Evolutionary conservation across 257 asterid species (phyloP).

Genomic region (Jaltomata sinuosa): DNA sequence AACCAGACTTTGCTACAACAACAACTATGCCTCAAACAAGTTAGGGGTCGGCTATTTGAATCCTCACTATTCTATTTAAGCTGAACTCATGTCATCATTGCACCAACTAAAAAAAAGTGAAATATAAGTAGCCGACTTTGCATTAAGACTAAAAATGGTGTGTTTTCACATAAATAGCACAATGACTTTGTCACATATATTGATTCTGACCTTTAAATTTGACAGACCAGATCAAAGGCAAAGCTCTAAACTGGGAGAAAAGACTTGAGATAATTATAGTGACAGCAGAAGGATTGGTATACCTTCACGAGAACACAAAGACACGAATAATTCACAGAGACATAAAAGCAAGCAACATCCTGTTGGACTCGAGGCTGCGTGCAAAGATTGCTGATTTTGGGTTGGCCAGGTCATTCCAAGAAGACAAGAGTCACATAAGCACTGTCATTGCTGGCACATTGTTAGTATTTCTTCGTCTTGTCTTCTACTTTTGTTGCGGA

Average conservation of each 20-base stretch:
- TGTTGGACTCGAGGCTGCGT: constrained; percentile 23
- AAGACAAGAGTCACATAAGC: constrained; percentile 39
- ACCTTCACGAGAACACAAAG: constrained; percentile 32
- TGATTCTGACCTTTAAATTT: not conserved
- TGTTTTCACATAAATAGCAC: not conserved
- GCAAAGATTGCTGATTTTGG: constrained; percentile 43
- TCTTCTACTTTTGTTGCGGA: not conserved
- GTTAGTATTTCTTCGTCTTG: constrained; percentile 1
- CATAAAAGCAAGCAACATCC: constrained; percentile 36
- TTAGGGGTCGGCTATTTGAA: not conserved
- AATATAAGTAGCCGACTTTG: no score
- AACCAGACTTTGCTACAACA: not conserved
- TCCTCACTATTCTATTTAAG: not conserved
- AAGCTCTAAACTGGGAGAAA: constrained; percentile 33
- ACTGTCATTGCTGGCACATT: constrained; percentile 39
- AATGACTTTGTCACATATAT: no score
- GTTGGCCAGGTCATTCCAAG: constrained; percentile 35
- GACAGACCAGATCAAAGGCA: constrained; percentile 25
- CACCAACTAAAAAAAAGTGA: no score
- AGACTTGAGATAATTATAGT: constrained; percentile 34
- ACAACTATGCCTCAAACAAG: no score
- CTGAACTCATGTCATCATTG: not conserved
- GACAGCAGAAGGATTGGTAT: constrained; percentile 30
- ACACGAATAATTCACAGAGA: constrained; percentile 30
- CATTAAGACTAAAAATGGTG: not conserved